Base-by-base conservation (phyloP, 805 yeast genomes). In the Metschnikowia lachancei region DNA sequence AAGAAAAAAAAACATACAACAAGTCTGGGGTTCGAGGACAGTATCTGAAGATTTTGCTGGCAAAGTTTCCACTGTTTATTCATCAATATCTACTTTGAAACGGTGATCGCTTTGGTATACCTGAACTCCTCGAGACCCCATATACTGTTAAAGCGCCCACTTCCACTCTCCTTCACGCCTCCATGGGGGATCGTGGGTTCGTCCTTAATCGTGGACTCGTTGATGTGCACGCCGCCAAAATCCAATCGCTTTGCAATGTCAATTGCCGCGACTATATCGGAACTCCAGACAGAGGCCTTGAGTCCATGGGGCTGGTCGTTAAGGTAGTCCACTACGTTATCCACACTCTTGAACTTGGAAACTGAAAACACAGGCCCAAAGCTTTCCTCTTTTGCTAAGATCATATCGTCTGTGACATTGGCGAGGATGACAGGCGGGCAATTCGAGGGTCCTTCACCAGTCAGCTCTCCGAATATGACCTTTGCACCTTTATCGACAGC, bases 91-190 rank as follows among this genome's bases (percentile, higher is more conserved):
- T 43, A 43, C 19, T 12, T 29, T 7, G 51, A 43, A 2, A 62
- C 41, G 28, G 74, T 71, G 30, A 74, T 61, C 4, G 67, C 53
- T 54, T 75, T 74, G 9, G 57, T 45, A 43, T 64, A 65, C 7
- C 63, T 49, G 49, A 75, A 75, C 49, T 68, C 74, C 30, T 69
- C 67, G 22, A 75, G 53, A 0, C 79, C 79, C 78, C 78, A 75
- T 10, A 39, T 44, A 52, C 64, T 47, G 65, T 74, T 51, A 62
- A 65, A 59, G 59, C 73, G 36, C 41, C 74, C 69, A 58, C 67
- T 46, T 46, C 76, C 60, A 59, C 68, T 47, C 58, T 60, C 50
- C 60, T 74, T 65, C 46, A 76, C 47, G 14, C 78, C 79, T 1
- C 80, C 79, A 51, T 74, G 79, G 0, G 79, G 79, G 9, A 62